Conservation (phyloP, 106 monocot species). For the Dendrobium huoshanense region DNA sequence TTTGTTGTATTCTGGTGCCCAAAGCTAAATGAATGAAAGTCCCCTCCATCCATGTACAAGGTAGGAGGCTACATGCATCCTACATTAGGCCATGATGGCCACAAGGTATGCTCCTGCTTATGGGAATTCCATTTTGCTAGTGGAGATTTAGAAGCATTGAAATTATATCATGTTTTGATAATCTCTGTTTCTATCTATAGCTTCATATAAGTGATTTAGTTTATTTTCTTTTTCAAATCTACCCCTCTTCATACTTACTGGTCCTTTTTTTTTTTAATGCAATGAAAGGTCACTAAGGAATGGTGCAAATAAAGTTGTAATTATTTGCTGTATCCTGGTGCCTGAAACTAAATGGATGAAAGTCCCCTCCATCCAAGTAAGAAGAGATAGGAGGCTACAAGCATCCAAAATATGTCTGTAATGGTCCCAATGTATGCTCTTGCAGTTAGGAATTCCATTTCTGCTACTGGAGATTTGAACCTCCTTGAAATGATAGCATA, state of each 20-base stretch:
- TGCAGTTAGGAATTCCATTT: not conserved
- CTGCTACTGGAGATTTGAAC: not conserved
- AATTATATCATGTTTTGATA: not conserved
- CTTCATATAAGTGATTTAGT: not conserved
- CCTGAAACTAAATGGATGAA: not conserved
- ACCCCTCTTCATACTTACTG: not conserved
- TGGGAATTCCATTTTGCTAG: too few species aligned
- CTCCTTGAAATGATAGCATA: too few species aligned
- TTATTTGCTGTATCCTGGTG: constrained; percentile 1
- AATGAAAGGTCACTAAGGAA: not conserved
- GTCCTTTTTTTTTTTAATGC: not conserved
- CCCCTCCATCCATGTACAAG: constrained; percentile 2
- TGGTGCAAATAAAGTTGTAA: not conserved
- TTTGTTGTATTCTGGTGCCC: not conserved
- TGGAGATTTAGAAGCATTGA: too few species aligned
- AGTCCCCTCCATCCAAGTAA: constrained; percentile 5
- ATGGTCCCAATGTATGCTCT: too few species aligned
- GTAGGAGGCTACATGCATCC: constrained; percentile 1
- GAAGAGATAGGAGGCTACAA: constrained; percentile 1
- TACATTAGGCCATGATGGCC: not conserved
- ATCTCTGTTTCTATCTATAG: not conserved
- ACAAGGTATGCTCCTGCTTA: too few species aligned
- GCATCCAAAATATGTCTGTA: not conserved
- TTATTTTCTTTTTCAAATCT: not conserved
- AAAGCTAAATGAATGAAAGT: not conserved